A percentile compares a stretch with the other conserved stretches of the same genome.
Conservation (phyloP, 2,329 filamentous ascomycete genomes). For the Diaporthe citri region DNA sequence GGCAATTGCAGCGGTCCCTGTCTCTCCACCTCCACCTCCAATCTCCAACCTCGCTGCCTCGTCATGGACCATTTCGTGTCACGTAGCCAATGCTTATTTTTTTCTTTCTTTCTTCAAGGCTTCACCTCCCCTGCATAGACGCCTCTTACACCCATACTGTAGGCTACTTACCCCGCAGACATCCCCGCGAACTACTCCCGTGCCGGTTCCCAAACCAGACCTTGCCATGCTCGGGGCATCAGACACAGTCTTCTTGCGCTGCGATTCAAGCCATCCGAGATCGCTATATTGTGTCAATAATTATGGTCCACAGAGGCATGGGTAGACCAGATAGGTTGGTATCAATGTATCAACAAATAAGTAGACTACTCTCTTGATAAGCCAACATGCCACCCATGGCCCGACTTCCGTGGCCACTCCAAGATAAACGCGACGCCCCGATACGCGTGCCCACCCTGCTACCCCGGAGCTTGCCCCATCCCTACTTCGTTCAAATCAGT, state of each 20-base stretch:
- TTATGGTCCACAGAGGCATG: background rate
- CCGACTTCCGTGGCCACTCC: background rate
- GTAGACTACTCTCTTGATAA: constrained; percentile 4
- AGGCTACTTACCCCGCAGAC: background rate
- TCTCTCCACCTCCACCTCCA: background rate
- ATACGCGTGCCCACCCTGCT: background rate
- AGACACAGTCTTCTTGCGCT: background rate
- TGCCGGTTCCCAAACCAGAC: background rate
- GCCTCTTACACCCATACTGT: background rate
- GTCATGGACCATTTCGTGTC: background rate
- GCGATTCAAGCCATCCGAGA: constrained; percentile 14
- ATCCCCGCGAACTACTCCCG: background rate
- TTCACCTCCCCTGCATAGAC: background rate
- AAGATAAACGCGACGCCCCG: background rate
- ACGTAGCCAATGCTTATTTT: background rate
- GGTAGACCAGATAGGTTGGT: background rate
- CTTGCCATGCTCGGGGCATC: background rate
- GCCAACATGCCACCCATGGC: background rate
- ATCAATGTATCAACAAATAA: background rate
- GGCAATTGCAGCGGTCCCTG: background rate
- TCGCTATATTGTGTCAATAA: background rate
- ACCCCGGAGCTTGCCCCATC: constrained; percentile 9
- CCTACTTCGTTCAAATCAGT: background rate
- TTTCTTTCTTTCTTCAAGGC: too few species aligned
- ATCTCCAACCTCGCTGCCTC: background rate